Evolutionary conservation across 2,329 filamentous ascomycete genomes (phyloP), one percentile per base, ranked within the genome.

Genomic region (Colletotrichum brevisporum): DNA sequence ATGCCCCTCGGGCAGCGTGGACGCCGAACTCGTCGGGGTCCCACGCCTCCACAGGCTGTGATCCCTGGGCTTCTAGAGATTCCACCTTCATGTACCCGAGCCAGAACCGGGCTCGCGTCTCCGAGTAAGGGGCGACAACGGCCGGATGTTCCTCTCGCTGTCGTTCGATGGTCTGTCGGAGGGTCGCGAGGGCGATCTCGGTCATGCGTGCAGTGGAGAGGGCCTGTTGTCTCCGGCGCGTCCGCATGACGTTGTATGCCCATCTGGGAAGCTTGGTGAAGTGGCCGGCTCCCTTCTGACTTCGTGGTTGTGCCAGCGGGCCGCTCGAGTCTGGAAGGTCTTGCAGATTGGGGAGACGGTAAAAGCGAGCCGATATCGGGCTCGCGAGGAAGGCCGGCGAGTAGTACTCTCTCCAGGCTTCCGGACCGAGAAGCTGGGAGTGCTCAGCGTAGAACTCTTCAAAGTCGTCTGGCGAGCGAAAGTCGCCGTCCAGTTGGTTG

Each of bases 331-430:
- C 65, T 13, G 60, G 56, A 1, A 71, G 60, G 24, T 69, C 65
- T 63, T 54, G 45, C 56, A 69, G 27, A 56, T 71, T 51, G 45
- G 69, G 69, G 6, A 71, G 69, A 24, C 60, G 69, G 27, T 69
- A 69, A 45, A 71, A 71, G 6, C 52, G 65, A 51, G 52, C 41
- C 18, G 69, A 69, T 12, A 18, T 48, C 41, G 52, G 13, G 71
- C 76, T 48, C 27, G 70, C 67, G 77, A 69, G 78, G 77, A 41
- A 13, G 16, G n/a, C 5, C 16, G 56, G 21, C 16, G 62, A 62
- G 56, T 62, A 69, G 52, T 54, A 57, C 18, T 62, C 9, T 47
- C 26, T 45, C 51, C 62, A 62, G 2, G 56, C 52, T 16, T 66
- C 21, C 16, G 48, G 31, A 10, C 27, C 15, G 3, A 66, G 56